Base-by-base conservation (phyloP, 2,329 filamentous ascomycete species). In the Fusarium stilboides region DNA sequence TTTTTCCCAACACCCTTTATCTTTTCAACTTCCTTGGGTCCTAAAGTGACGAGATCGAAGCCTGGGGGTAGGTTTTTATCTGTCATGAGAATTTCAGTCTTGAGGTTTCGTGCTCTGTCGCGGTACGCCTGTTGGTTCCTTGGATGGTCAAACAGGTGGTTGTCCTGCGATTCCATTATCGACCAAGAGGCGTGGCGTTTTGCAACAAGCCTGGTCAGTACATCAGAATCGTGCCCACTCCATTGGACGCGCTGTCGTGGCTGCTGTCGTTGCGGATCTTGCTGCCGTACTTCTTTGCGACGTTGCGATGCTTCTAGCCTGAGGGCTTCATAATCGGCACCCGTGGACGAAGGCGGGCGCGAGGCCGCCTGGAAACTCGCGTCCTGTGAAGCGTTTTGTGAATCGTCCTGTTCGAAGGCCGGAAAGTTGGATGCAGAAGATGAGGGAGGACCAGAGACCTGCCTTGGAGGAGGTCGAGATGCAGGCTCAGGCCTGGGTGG, bases 81-180 rank as follows among this genome's bases (percentile, higher is more conserved):
- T 4, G 77, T 74, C 51, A 82, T 79, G 17, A 89, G 77, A 45
- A 85, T 80, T 33, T 85, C 82, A 36, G 86, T 84, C 78, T 89
- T 89, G 56, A 87, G 68, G 57, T 87, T 83, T 50, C 87, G 83
- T n/a, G 87, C 87, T 76, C 85, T 86, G 79, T 89, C 87, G 8
- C 87, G 85, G 58, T 86, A 81, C 6, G 85, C 84, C 74, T 88
- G 86, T 77, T 88, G 86, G 69, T 84, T 82, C 50, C 86, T 84
- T 3, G 74, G 73, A 17, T 76, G 68, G 43, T 85, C 78, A 55
- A 87, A 87, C 3, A 57, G 59, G 19, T 78, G 33, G 0, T 71
- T 70, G 28, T 80, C 76, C 7, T 71, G 40, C 26, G 64, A 71
- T 59, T 80, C 68, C 4, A 81, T 81, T 37, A 14, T n/a, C 43